phyloP scores from a whole-genome alignment of 2,329 filamentous ascomycete species.

The Exserohilum turcica region DNA sequence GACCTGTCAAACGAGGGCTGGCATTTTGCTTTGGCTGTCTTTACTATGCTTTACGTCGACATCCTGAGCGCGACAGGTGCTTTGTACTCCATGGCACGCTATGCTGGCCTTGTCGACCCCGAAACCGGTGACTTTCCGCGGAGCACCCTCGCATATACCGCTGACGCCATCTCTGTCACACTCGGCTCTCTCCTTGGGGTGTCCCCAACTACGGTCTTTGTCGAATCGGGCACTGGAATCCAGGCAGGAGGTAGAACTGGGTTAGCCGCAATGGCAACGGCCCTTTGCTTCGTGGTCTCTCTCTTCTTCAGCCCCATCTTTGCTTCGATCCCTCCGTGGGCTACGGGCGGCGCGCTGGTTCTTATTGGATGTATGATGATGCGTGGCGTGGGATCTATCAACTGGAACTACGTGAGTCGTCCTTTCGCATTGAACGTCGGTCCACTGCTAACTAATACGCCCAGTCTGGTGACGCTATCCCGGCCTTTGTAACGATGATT shows the following conservation, averaged over 20 bases:
- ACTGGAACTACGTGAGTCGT: constrained; percentile 67
- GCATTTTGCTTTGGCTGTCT: constrained; percentile 80
- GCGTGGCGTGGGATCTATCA: constrained; percentile 77
- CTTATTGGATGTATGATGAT: constrained; percentile 88
- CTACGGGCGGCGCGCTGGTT: constrained; percentile 84
- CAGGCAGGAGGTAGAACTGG: constrained; percentile 85
- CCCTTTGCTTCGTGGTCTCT: constrained; percentile 76
- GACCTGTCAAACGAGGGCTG: constrained; percentile 69
- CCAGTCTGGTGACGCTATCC: constrained; percentile 74
- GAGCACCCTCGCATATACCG: constrained; percentile 81
- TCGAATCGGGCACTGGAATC: constrained; percentile 83
- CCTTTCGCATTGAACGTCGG: too few species aligned
- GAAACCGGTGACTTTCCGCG: constrained; percentile 86
- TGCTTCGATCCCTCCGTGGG: constrained; percentile 86
- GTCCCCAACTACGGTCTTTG: constrained; percentile 82
- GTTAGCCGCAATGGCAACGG: constrained; percentile 76
- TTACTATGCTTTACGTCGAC: constrained; percentile 90
- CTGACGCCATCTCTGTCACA: constrained; percentile 80
- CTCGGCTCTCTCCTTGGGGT: constrained; percentile 78
- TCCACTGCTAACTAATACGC: background rate
- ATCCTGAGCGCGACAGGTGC: constrained; percentile 84
- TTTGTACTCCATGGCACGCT: constrained; percentile 86
- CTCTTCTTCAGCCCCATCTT: constrained; percentile 92
- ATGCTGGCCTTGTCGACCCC: constrained; percentile 79
- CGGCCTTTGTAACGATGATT: constrained; percentile 81